Evolutionary conservation across 768 basidiomycete species (phyloP).

Genomic region (Kwoniella dendrophila): DNA sequence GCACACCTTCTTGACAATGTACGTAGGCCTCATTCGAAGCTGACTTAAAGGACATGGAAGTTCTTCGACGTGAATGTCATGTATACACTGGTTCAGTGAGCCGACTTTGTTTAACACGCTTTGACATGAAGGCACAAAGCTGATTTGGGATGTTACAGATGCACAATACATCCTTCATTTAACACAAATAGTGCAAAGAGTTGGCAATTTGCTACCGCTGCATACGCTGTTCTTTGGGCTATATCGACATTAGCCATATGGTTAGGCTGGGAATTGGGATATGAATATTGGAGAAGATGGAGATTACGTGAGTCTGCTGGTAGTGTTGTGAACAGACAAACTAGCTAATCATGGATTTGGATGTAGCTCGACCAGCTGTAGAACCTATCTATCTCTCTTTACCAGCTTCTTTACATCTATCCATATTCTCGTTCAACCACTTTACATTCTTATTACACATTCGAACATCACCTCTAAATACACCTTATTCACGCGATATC

Average conservation of each 20-base stretch:
- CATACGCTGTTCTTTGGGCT: slow-evolving; percentile 79
- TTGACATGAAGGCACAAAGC: slow-evolving; percentile 8
- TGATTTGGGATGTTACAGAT: slow-evolving; percentile 58
- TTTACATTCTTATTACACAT: slow-evolving; percentile 83
- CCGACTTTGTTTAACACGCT: slow-evolving; percentile 40
- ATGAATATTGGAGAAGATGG: slow-evolving; percentile 52
- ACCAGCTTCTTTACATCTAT: slow-evolving; percentile 72
- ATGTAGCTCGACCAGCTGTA: slow-evolving; percentile 75
- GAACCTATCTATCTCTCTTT: slow-evolving; percentile 81
- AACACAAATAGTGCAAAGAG: slow-evolving; percentile 70
- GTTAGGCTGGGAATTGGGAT: slow-evolving; percentile 63
- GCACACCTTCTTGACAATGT: neutral
- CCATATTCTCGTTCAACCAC: slow-evolving; percentile 76
- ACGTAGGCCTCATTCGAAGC: neutral
- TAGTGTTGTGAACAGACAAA: neutral
- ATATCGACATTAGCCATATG: slow-evolving; percentile 73
- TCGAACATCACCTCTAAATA: slow-evolving; percentile 64
- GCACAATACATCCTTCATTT: slow-evolving; percentile 73
- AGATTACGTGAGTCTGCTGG: slow-evolving; percentile 46
- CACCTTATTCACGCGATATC: slow-evolving; percentile 60
- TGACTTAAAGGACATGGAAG: slow-evolving; percentile 24
- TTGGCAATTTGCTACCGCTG: slow-evolving; percentile 80
- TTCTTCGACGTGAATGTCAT: slow-evolving; percentile 89
- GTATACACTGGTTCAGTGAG: slow-evolving; percentile 80
- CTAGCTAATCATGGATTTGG: neutral